These are phyloP conservation scores for Puccinia hordei DNA, from an alignment of 1,284 basidiomycete genomes.

Conservation along the genomic window DNA sequence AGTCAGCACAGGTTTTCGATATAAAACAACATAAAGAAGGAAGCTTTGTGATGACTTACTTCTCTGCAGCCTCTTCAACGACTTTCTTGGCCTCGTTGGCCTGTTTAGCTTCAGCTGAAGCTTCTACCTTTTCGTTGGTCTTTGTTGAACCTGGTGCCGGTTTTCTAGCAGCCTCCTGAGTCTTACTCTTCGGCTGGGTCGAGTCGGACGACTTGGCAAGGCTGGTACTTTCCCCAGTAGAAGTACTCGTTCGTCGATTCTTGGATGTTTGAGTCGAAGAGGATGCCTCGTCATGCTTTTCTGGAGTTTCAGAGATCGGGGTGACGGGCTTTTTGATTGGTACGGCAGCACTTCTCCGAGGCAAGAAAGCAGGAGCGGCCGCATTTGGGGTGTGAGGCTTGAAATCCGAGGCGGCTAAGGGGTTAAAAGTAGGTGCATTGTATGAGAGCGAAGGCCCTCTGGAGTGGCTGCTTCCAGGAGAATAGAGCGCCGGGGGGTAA, in stretches of 20 bases:
- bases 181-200: background rate
- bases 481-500: slow-evolving; percentile 15
- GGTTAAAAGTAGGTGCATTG: slow-evolving; percentile 46
- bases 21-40: background rate
- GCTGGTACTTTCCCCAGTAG: background rate
- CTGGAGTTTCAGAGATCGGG: slow-evolving; percentile 27
- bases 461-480: slow-evolving; percentile 29
- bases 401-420: slow-evolving; percentile 41
- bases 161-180: background rate
- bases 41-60: slow-evolving; percentile 24
- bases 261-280: slow-evolving; percentile 6
- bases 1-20: background rate
- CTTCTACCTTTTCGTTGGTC: background rate
- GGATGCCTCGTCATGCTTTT: slow-evolving; percentile 9
- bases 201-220: background rate
- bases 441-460: slow-evolving; percentile 47
- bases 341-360: slow-evolving; percentile 42
- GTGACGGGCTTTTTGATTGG: slow-evolving; percentile 49
- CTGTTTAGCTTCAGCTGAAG: too few species aligned
- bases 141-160: background rate
- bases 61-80: slow-evolving; percentile 14
- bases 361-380: slow-evolving; percentile 39
- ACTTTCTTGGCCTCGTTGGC: slow-evolving; percentile 22
- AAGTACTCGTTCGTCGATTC: slow-evolving; percentile 11
- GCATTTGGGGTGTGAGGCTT: slow-evolving; percentile 47